phyloP scores from a whole-genome alignment of 2,329 filamentous ascomycete species.

The Pezicula rhizophila region DNA sequence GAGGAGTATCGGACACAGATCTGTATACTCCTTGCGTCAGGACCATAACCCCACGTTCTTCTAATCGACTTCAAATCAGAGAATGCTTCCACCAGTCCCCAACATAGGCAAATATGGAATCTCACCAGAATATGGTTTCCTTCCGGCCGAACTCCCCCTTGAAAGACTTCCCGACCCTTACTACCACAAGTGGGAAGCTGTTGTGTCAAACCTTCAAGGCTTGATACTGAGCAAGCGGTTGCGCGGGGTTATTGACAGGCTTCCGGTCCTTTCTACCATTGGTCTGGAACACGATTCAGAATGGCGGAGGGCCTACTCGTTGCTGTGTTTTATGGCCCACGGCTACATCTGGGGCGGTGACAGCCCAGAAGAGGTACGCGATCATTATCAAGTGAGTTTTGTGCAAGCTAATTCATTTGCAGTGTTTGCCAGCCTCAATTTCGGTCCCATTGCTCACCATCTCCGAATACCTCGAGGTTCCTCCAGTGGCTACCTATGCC shows the following conservation, averaged over 20 bases:
- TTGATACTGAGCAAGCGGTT: conserved; percentile 81
- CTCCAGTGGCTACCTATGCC: conserved; percentile 90
- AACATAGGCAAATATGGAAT: conserved; percentile 72
- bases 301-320: conserved; percentile 88
- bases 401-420: conserved; percentile 9
- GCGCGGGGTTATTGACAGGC: conserved; percentile 68
- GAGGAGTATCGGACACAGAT: conserved; percentile 54
- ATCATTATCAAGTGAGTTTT: background rate
- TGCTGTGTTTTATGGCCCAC: conserved; percentile 87
- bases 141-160: conserved; percentile 75
- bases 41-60: conserved; percentile 27
- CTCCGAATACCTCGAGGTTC: conserved; percentile 74
- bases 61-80: conserved; percentile 9
- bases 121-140: conserved; percentile 75
- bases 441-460: conserved; percentile 76
- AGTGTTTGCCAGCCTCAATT: conserved; percentile 69
- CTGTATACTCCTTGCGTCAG: conserved; percentile 63
- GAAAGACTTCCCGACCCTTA: conserved; percentile 79
- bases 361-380: conserved; percentile 61
- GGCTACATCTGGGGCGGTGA: conserved; percentile 96
- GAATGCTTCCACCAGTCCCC: conserved; percentile 53
- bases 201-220: conserved; percentile 79
- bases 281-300: conserved; percentile 78
- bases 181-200: conserved; percentile 90
- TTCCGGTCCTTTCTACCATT: conserved; percentile 78